A percentile compares a stretch with the other conserved stretches of the same genome.
Conservation (phyloP, 202 grass and related monocot genomes). For the Hordeum pubiflorum region DNA sequence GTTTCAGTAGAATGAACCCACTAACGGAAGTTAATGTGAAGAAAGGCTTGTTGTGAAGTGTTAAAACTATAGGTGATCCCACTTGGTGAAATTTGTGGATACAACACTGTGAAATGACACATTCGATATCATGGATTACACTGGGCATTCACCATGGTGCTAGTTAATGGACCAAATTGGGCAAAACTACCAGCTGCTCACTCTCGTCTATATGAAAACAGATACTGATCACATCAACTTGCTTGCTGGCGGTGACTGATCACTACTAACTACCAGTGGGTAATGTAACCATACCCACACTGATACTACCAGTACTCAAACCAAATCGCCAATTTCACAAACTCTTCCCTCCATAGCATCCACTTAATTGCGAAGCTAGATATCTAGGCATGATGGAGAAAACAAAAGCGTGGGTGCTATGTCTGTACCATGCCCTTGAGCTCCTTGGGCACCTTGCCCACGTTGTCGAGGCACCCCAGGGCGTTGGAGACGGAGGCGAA, state of each 20-base stretch:
- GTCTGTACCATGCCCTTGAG: slow-evolving; percentile 83
- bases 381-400: neutral
- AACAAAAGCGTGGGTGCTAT: neutral
- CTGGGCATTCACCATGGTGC: neutral
- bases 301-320: neutral
- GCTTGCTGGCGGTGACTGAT: neutral
- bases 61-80: neutral
- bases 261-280: neutral
- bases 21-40: neutral
- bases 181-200: neutral
- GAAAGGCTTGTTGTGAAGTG: neutral
- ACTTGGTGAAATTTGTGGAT: neutral
- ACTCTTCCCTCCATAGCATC: neutral
- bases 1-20: neutral
- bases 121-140: slow-evolving; percentile 2
- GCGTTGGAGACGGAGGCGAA: slow-evolving; percentile 87
- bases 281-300: neutral
- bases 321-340: neutral
- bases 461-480: slow-evolving; percentile 68
- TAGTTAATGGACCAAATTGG: neutral
- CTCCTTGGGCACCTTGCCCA: slow-evolving; percentile 83
- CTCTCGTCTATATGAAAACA: neutral
- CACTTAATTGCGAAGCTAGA: neutral
- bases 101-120: neutral
- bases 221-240: neutral